Percentiles rank a stretch among this genome's conserved stretches.
Evolutionary conservation across 2,329 filamentous ascomycete species (phyloP).

Genomic region (Xylariales sp.): DNA sequence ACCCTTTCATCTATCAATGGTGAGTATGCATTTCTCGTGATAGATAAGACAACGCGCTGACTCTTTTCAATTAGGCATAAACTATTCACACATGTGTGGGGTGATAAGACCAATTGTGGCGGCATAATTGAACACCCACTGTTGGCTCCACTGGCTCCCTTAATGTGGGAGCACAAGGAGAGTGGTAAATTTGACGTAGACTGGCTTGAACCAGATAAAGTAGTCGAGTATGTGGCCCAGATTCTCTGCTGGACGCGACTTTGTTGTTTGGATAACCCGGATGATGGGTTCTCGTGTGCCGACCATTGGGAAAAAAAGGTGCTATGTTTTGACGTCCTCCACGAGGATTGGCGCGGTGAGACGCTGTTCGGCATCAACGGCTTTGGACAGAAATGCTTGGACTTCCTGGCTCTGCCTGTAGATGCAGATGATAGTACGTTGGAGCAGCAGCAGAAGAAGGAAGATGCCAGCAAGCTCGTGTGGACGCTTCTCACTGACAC

Average conservation of each 20-base stretch:
- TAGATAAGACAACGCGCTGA: constrained; percentile 25
- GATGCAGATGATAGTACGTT: constrained; percentile 5
- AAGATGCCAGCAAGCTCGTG: constrained; percentile 17
- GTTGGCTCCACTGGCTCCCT: constrained; percentile 20
- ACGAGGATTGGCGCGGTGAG: constrained; percentile 27
- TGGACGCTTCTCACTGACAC: constrained; percentile 26
- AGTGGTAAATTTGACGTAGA: too few species aligned
- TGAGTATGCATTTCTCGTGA: constrained; percentile 14
- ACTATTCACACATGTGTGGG: constrained; percentile 25
- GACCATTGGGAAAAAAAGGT: constrained; percentile 16
- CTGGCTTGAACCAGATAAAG: constrained; percentile 18
- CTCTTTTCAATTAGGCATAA: constrained; percentile 31
- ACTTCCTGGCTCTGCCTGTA: constrained; percentile 1
- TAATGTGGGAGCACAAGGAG: constrained; percentile 23
- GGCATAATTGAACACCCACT: constrained; percentile 21
- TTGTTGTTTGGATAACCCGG: constrained; percentile 16
- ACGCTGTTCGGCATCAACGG: constrained; percentile 8
- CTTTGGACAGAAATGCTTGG: not conserved
- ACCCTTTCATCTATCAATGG: constrained; percentile 1
- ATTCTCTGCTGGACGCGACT: constrained; percentile 30
- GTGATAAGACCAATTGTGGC: constrained; percentile 17
- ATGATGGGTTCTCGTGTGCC: constrained; percentile 17
- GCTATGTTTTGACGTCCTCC: constrained; percentile 7
- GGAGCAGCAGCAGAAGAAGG: constrained; percentile 14
- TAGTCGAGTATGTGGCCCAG: constrained; percentile 34